Evolutionary conservation across 2,329 filamentous ascomycete species (phyloP).

Genomic region (Penicillium frequentans): DNA sequence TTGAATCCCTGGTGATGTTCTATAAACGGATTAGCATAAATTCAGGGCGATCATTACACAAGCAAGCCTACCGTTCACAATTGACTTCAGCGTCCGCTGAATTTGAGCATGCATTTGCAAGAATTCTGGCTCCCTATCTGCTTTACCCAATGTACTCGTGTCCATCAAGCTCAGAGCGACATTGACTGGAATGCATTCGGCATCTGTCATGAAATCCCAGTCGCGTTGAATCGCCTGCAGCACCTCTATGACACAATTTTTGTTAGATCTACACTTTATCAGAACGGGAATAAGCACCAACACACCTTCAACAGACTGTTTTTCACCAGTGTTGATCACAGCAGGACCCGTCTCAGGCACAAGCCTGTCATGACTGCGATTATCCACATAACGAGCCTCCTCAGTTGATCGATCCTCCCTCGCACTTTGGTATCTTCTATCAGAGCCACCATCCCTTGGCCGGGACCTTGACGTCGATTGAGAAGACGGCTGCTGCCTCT

Average conservation of each 20-base stretch:
- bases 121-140: slow-evolving; percentile 84
- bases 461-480: slow-evolving; percentile 36
- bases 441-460: slow-evolving; percentile 31
- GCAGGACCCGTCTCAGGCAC: slow-evolving; percentile 13
- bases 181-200: slow-evolving; percentile 88
- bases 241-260: slow-evolving; percentile 50
- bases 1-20: slow-evolving; percentile 99
- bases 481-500: slow-evolving; percentile 24
- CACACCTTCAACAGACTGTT: slow-evolving; percentile 40
- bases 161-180: slow-evolving; percentile 94
- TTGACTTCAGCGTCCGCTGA: slow-evolving; percentile 88
- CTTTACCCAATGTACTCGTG: slow-evolving; percentile 86
- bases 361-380: slow-evolving; percentile 22
- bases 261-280: not conserved
- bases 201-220: slow-evolving; percentile 89
- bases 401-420: slow-evolving; percentile 30
- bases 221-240: slow-evolving; percentile 81
- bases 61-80: slow-evolving; percentile 69
- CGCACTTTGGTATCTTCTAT: slow-evolving; percentile 25
- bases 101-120: slow-evolving; percentile 79
- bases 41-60: not conserved
- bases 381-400: slow-evolving; percentile 19
- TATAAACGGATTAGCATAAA: slow-evolving; percentile 19
- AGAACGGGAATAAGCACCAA: not conserved
- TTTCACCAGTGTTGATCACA: slow-evolving; percentile 20